These are phyloP conservation scores for Kluyveromyces aestuarii DNA, from an alignment of 805 yeast genomes.

Conservation along the genomic window DNA sequence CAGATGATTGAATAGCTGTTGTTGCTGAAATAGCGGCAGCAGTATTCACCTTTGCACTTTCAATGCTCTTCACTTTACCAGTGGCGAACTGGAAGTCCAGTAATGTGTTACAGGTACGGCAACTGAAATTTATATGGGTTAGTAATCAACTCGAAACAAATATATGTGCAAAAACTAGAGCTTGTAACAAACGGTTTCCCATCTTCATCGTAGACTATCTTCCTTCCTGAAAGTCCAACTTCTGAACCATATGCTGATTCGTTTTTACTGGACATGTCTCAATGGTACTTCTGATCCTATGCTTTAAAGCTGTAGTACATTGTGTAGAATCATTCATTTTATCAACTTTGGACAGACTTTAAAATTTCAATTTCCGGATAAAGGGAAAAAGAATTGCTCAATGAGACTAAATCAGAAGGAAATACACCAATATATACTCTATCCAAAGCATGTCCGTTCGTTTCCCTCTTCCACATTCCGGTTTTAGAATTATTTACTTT, in stretches of 20 bases:
- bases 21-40: slow-evolving; percentile 10
- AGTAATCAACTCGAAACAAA: neutral
- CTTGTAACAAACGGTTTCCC: slow-evolving; percentile 76
- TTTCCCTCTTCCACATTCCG: too few relatives aligned
- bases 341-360: too few relatives aligned
- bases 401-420: too few relatives aligned
- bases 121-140: slow-evolving; percentile 32
- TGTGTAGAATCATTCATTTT: neutral
- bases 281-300: neutral
- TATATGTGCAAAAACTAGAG: neutral
- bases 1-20: slow-evolving; percentile 2
- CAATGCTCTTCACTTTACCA: slow-evolving; percentile 12
- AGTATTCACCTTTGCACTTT: slow-evolving; percentile 1
- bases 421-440: too few relatives aligned
- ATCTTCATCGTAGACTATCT: slow-evolving; percentile 68
- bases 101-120: slow-evolving; percentile 82
- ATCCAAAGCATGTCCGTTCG: too few relatives aligned
- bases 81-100: slow-evolving; percentile 68
- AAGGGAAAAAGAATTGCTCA: too few relatives aligned
- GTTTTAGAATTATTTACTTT: too few relatives aligned
- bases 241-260: slow-evolving; percentile 27
- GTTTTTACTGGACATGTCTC: neutral
- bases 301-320: neutral
- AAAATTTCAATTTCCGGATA: too few relatives aligned
- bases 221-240: slow-evolving; percentile 53